Evolutionary conservation across 2,329 filamentous ascomycete genomes (phyloP), one percentile per base, ranked within the genome.

Genomic region (Pseudocercospora cruenta): DNA sequence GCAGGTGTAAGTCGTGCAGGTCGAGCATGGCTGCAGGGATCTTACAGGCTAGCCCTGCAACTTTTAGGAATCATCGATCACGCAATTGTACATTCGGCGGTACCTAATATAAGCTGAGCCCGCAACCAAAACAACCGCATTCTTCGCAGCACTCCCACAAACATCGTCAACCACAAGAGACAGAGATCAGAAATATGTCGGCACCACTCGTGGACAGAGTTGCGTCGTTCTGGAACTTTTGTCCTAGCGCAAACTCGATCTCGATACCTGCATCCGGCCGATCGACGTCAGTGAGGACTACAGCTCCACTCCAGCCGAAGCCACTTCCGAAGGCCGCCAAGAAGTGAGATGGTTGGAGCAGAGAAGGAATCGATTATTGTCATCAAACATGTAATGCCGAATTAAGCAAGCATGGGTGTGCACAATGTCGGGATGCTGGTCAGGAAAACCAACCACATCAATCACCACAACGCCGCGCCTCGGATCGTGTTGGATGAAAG

Each of bases 181-280:
- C 36, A n/a, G 16, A 54, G 5, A n/a, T 31, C 22, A 54, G 12
- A 8, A 28, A 54, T 16, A 54, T 54, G 51, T 54, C 60, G 31
- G 31, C 60, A 39, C 39, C 51, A 39, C 14, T 47, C 3, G 49
- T 63, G 28, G 62, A 64, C 26, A 39, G 36, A n/a, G 53, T 64
- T 36, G 47, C 55, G 24, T 26, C 54, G 2, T 58, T 59, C 21
- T 64, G 62, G 62, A 39, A 22, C 16, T 64, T 59, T 28, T 58
- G 55, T n/a, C 62, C 62, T 22, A 28, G 54, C 49, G 58, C 47
- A n/a, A 45, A 31, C 10, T 55, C 58, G 39, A 60, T 64, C 55
- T 28, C 54, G 24, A 58, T 64, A 49, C 49, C 49, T 26, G 39
- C 14, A 14, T 63, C 51, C 5, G 21, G 45, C 16, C 14, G 12